phyloP scores from a whole-genome alignment of 2,329 filamentous ascomycete species.

The Cladophialophora psammophila region DNA sequence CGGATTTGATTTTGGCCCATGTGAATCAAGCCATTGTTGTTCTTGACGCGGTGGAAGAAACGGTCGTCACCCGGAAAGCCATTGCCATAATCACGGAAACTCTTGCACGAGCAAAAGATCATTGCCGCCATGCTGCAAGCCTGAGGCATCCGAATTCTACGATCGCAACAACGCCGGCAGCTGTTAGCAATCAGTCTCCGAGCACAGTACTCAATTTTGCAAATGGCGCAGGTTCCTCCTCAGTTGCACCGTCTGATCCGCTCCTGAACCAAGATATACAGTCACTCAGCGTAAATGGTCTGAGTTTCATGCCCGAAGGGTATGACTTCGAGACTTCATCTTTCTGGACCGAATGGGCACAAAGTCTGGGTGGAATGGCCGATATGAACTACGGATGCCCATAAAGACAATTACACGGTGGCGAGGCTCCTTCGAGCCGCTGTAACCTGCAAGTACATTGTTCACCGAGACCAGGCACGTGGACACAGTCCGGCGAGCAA shows the following conservation, averaged over 20 bases:
- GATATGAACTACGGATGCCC: neutral
- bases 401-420: neutral
- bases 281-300: neutral
- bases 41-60: neutral
- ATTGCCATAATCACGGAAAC: neutral
- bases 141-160: neutral
- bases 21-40: neutral
- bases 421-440: neutral
- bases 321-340: slow-evolving; percentile 1
- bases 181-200: neutral
- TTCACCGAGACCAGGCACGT: too few relatives aligned
- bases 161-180: neutral
- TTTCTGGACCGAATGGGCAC: neutral
- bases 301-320: neutral
- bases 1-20: neutral
- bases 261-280: neutral
- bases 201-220: neutral
- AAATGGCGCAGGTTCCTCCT: neutral
- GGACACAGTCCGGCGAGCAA: too few relatives aligned
- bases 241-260: neutral
- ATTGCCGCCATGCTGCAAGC: neutral
- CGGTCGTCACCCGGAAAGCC: neutral
- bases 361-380: neutral
- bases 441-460: too few relatives aligned
- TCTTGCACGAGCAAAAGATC: neutral